phyloP scores from a whole-genome alignment of 495 filamentous ascomycete species.

The Aspergillus indologenus region DNA sequence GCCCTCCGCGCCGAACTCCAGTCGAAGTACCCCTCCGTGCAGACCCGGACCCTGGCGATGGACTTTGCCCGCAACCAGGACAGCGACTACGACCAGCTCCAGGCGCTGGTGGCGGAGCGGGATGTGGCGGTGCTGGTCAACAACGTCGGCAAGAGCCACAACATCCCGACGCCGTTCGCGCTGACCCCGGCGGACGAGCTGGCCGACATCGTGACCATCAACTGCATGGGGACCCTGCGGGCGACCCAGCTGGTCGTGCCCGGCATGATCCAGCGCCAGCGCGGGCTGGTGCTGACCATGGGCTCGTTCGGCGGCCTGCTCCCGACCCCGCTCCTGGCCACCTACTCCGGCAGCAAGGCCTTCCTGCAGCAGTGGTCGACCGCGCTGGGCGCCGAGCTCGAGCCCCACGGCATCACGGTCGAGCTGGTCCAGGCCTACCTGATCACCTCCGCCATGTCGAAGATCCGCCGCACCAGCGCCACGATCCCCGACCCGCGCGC shows the following conservation, averaged over 20 bases:
- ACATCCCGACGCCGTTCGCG: conserved; percentile 85
- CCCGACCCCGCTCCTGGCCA: conserved; percentile 89
- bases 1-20: conserved; percentile 72
- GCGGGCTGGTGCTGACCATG: conserved; percentile 93
- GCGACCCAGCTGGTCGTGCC: conserved; percentile 83
- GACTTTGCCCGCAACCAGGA: conserved; percentile 81
- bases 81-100: conserved; percentile 70
- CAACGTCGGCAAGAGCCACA: conserved; percentile 94
- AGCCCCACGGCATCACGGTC: conserved; percentile 73
- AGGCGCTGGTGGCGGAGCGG: conserved; percentile 61
- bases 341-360: conserved; percentile 96
- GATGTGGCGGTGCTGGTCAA: conserved; percentile 91
- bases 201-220: conserved; percentile 87
- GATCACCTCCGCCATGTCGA: conserved; percentile 93
- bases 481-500: conserved; percentile 75
- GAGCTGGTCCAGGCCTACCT: conserved; percentile 87
- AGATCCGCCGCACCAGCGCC: conserved; percentile 73
- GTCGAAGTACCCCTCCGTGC: conserved; percentile 56
- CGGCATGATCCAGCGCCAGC: conserved; percentile 74
- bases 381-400: conserved; percentile 78
- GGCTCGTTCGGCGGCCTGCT: conserved; percentile 89
- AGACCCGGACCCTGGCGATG: conserved; percentile 79
- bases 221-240: conserved; percentile 83
- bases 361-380: conserved; percentile 97
- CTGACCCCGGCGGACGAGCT: conserved; percentile 76